Conservation (phyloP, 2,329 filamentous ascomycete species). For the Ilyonectria mors-panacis region DNA sequence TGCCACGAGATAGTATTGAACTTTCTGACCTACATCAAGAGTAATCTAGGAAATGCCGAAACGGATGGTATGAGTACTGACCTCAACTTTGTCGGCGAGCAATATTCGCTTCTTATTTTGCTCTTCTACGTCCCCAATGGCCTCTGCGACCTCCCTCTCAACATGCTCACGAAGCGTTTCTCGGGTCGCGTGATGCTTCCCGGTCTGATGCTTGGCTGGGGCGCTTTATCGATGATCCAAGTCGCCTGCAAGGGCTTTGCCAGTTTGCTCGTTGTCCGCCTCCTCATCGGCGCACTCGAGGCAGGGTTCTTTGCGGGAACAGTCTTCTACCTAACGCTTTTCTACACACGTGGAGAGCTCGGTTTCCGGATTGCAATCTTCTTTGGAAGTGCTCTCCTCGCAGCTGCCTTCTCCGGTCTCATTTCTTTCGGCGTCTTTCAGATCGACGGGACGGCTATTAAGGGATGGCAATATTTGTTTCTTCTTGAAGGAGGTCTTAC, state of each 20-base stretch:
- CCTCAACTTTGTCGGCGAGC: constrained; percentile 57
- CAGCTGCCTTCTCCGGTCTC: constrained; percentile 75
- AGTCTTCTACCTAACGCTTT: constrained; percentile 61
- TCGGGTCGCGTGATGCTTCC: constrained; percentile 53
- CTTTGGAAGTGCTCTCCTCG: constrained; percentile 73
- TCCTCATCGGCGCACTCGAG: constrained; percentile 59
- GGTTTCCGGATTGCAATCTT: constrained; percentile 71
- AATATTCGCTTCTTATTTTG: constrained; percentile 62
- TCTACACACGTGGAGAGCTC: constrained; percentile 75
- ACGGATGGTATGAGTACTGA: constrained; percentile 61
- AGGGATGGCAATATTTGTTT: constrained; percentile 76
- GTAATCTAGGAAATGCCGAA: constrained; percentile 66
- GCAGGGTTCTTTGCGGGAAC: constrained; percentile 65
- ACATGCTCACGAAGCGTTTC: constrained; percentile 63
- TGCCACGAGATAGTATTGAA: too few relatives aligned
- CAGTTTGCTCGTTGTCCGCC: constrained; percentile 60
- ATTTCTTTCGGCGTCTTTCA: constrained; percentile 73
- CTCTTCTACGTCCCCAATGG: constrained; percentile 67
- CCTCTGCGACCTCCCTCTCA: constrained; percentile 64
- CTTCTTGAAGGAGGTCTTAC: constrained; percentile 72
- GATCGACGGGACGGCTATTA: constrained; percentile 62
- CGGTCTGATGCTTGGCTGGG: constrained; percentile 61
- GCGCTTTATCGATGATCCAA: constrained; percentile 59
- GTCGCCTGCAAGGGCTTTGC: constrained; percentile 62
- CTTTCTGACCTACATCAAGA: constrained; percentile 37